These are phyloP conservation scores for Salix brachista DNA, from an alignment of 345 rosid genomes.

Conservation along the genomic window DNA sequence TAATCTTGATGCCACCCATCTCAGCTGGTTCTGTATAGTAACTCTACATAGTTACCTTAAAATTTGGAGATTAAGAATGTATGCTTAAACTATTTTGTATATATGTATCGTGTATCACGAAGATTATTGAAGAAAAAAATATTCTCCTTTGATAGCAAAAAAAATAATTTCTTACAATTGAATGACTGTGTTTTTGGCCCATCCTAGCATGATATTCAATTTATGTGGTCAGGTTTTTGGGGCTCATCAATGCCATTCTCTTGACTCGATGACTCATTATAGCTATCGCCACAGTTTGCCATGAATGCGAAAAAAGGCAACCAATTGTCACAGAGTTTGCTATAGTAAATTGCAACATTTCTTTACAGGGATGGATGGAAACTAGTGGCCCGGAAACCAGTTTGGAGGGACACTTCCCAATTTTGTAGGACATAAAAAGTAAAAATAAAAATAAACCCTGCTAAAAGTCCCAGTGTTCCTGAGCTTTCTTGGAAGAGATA, in stretches of 20 bases:
- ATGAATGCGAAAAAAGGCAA: conserved; percentile 11
- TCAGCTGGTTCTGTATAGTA: too few species aligned
- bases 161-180: neutral
- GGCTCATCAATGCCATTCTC: conserved; percentile 29
- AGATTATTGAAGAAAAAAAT: too few species aligned
- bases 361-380: conserved; percentile 5
- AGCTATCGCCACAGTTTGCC: conserved; percentile 5
- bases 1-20: too few species aligned
- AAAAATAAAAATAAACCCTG: conserved; percentile 3
- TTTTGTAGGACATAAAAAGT: conserved; percentile 13
- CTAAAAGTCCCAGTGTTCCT: neutral
- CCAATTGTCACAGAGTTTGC: conserved; percentile 8
- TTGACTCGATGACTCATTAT: conserved; percentile 17
- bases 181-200: conserved; percentile 2
- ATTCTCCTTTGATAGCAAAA: too few species aligned
- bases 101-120: too few species aligned
- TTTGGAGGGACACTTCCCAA: conserved; percentile 15
- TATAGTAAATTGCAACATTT: conserved; percentile 6
- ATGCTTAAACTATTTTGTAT: too few species aligned
- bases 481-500: neutral
- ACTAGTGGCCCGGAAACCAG: conserved; percentile 9
- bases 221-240: conserved; percentile 28
- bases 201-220: neutral
- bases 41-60: too few species aligned
- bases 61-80: too few species aligned